Evolutionary conservation across 495 filamentous ascomycete species (phyloP).

Genomic region (Staphylotrichum longicolle): DNA sequence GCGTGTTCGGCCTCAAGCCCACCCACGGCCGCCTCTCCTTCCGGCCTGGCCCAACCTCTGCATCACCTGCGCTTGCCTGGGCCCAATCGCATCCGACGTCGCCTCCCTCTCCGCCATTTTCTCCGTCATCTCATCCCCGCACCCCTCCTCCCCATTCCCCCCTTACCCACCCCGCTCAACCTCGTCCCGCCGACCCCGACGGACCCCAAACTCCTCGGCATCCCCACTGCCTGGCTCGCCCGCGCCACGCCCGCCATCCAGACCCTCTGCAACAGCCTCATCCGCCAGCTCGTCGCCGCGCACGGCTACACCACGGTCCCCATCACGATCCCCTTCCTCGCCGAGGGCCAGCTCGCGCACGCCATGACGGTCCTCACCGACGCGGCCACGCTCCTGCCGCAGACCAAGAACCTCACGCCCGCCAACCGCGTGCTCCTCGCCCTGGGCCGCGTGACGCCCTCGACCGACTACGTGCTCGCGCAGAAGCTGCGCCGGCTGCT

Average conservation of each 20-base stretch:
- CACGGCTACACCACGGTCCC: conserved; percentile 62
- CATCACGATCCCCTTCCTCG: conserved; percentile 69
- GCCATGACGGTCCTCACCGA: conserved; percentile 75
- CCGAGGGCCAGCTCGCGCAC: conserved; percentile 74
- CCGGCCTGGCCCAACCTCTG: conserved; percentile 60
- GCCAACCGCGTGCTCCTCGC: conserved; percentile 70
- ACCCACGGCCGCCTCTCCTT: conserved; percentile 68
- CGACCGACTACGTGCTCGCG: conserved; percentile 68
- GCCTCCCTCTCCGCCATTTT: conserved; percentile 71
- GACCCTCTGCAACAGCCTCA: conserved; percentile 54
- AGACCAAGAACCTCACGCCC: conserved; percentile 51
- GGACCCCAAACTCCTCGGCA: conserved; percentile 54
- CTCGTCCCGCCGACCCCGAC: conserved; percentile 13
- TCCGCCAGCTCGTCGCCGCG: conserved; percentile 54
- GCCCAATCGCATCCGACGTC: conserved; percentile 73
- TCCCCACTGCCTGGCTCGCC: conserved; percentile 68
- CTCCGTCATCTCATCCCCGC: conserved; percentile 65
- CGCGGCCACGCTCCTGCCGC: conserved; percentile 48
- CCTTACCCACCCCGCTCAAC: conserved; percentile 17
- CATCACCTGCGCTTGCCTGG: conserved; percentile 60
- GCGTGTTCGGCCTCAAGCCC: conserved; percentile 80
- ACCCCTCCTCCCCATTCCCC: conserved; percentile 57
- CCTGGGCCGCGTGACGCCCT: conserved; percentile 60
- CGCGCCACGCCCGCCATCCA: conserved; percentile 63
- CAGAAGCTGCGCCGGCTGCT: conserved; percentile 72